Evolutionary conservation across 1,284 basidiomycete genomes (phyloP).

Genomic region (Austroboletus olivaceoglutinosus): DNA sequence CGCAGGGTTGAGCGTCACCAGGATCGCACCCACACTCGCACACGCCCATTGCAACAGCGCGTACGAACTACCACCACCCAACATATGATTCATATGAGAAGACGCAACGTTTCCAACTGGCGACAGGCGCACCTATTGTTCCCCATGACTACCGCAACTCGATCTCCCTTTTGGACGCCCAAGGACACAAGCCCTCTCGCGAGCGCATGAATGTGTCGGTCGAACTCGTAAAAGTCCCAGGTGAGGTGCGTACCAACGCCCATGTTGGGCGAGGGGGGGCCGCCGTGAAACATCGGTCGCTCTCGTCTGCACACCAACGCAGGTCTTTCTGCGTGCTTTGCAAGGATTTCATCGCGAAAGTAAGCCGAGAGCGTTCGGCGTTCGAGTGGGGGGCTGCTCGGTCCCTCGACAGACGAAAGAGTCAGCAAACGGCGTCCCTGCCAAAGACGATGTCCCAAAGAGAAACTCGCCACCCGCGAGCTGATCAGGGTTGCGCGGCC

Average conservation of each 20-base stretch:
- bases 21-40: constrained; percentile 73
- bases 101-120: too few species aligned
- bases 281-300: constrained; percentile 54
- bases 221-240: constrained; percentile 75
- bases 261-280: constrained; percentile 52
- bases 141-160: constrained; percentile 81
- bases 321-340: constrained; percentile 48
- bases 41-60: constrained; percentile 83
- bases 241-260: constrained; percentile 52
- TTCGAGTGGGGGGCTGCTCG: constrained; percentile 58
- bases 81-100: too few species aligned
- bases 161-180: constrained; percentile 75
- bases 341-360: constrained; percentile 57
- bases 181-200: constrained; percentile 67
- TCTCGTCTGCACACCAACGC: constrained; percentile 71
- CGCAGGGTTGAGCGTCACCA: constrained; percentile 82
- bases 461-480: not conserved
- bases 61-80: constrained; percentile 54
- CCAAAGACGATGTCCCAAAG: not conserved
- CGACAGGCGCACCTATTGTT: constrained; percentile 60
- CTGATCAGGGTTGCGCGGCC: not conserved
- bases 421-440: constrained; percentile 27
- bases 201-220: constrained; percentile 63
- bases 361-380: constrained; percentile 61
- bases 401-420: constrained; percentile 57